Base-by-base conservation (phyloP, 75 land plant genomes). In the Adiantum capillusveneris region DNA sequence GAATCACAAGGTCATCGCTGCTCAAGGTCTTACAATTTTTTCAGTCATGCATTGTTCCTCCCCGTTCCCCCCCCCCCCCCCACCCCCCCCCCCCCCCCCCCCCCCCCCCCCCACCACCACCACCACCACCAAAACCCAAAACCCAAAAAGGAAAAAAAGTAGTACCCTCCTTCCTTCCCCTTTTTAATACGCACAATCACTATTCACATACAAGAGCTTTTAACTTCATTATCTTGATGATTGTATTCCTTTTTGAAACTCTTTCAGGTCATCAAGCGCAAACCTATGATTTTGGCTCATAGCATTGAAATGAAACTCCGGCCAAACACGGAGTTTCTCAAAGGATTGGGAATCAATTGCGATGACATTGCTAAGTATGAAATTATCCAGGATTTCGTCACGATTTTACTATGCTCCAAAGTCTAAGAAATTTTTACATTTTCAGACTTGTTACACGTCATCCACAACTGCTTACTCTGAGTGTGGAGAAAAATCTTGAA, bases 271-370 rank as follows among this genome's bases (percentile, higher is more conserved):
- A 25, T 73, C 53, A 66, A 67, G 64, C 28, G 29, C 19, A 73
- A 73, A 52, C 75, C 75, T 22, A 74, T 74, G 76, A 46, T 74
- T 30, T 63, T 74, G 60, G 76, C 72, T 46, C 50, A 68, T 19
- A 74, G 57, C 56, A 58, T 74, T 2, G 76, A 74, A 31, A 54
- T 57, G 20, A 74, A 74, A 45, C 61, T 72, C 28, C 70, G 34
- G 25, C 63, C 71, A 52, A 72, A 72, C 44, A 21, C 59, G 16
- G 58, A 60, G 29, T 72, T 72, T 30, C 57, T 72, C 11, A 24
- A 66, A 54, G 66, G 39, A 31, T 26, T 72, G 13, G 74, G 72
- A 55, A 62, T 74, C 26, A 27, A 68, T 22, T 44, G 19, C 17
- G 27, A 26, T 7, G 60, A 44, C n/a, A 56, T 74, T 56, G 76